Evolutionary conservation across 805 yeast species (phyloP).

Genomic region (Suhomyces xylopsoci): DNA sequence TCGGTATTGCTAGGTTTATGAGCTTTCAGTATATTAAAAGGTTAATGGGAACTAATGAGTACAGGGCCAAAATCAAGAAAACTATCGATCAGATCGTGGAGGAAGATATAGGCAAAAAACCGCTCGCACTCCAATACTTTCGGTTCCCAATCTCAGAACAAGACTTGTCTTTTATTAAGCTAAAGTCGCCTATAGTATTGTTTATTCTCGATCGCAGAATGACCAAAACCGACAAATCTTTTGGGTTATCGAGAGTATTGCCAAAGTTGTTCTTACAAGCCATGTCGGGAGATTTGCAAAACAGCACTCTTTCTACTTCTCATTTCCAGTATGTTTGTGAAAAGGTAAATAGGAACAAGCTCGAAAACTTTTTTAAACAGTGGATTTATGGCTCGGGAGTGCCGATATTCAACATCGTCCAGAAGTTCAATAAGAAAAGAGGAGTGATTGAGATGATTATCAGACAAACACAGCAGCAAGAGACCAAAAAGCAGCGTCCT

Average conservation of each 20-base stretch:
- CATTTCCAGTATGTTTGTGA: slow-evolving; percentile 96
- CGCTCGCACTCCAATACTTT: slow-evolving; percentile 70
- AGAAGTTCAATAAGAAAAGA: slow-evolving; percentile 88
- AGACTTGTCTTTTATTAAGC: slow-evolving; percentile 64
- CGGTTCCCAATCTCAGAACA: slow-evolving; percentile 58
- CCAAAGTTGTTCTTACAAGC: slow-evolving; percentile 91
- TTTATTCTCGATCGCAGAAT: slow-evolving; percentile 84
- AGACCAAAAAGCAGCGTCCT: slow-evolving; percentile 39
- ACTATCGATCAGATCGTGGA: slow-evolving; percentile 65
- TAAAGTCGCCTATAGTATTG: slow-evolving; percentile 84
- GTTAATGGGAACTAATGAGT: slow-evolving; percentile 82
- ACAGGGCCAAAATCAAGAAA: slow-evolving; percentile 64
- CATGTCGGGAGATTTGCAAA: slow-evolving; percentile 87
- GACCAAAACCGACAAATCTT: slow-evolving; percentile 94
- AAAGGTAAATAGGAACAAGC: slow-evolving; percentile 80
- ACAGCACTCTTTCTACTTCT: slow-evolving; percentile 70
- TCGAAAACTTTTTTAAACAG: slow-evolving; percentile 82
- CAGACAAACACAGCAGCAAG: slow-evolving; percentile 79
- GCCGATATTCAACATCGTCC: slow-evolving; percentile 86
- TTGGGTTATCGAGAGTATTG: slow-evolving; percentile 86
- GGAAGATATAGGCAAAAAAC: slow-evolving; percentile 74
- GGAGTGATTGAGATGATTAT: slow-evolving; percentile 94
- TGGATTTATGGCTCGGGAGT: slow-evolving; percentile 91
- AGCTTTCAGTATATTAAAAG: slow-evolving; percentile 63
- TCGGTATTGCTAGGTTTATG: slow-evolving; percentile 86